Conservation (phyloP, 1,284 basidiomycete genomes). For the Tylopilus sp. region DNA sequence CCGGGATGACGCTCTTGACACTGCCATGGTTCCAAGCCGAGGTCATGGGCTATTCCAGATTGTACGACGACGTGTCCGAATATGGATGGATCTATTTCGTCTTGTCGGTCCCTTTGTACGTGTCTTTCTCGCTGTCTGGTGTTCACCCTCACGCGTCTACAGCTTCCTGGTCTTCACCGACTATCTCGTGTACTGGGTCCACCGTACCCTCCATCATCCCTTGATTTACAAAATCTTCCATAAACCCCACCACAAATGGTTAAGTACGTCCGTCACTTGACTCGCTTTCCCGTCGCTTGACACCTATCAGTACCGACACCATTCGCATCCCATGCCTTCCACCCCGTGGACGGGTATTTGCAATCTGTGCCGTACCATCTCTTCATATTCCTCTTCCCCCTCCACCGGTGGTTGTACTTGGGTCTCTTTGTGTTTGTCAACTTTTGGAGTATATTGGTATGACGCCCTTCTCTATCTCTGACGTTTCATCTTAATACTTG, state of each 20-base stretch:
- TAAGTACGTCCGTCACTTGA: conserved; percentile 57
- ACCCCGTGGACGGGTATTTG: conserved; percentile 91
- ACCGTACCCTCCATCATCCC: conserved; percentile 89
- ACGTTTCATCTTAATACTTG: conserved; percentile 6
- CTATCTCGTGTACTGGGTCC: conserved; percentile 91
- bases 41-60: conserved; percentile 79
- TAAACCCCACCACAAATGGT: conserved; percentile 99
- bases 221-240: conserved; percentile 87
- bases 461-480: conserved; percentile 9
- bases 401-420: conserved; percentile 84
- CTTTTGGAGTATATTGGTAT: conserved; percentile 86
- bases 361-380: conserved; percentile 96
- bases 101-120: conserved; percentile 64
- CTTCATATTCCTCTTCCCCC: conserved; percentile 89
- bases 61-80: conserved; percentile 79
- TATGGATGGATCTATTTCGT: conserved; percentile 69
- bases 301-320: conserved; percentile 81
- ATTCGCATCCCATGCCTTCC: conserved; percentile 96
- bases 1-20: conserved; percentile 77
- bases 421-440: conserved; percentile 86
- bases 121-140: conserved; percentile 14
- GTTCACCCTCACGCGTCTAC: conserved; percentile 7
- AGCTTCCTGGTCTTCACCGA: conserved; percentile 92
- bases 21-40: conserved; percentile 94
- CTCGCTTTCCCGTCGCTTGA: conserved; percentile 1